Percentiles rank a stretch among this genome's conserved stretches.
Conservation (phyloP, 305 asterid species). For the Fraxinus dipetala region DNA sequence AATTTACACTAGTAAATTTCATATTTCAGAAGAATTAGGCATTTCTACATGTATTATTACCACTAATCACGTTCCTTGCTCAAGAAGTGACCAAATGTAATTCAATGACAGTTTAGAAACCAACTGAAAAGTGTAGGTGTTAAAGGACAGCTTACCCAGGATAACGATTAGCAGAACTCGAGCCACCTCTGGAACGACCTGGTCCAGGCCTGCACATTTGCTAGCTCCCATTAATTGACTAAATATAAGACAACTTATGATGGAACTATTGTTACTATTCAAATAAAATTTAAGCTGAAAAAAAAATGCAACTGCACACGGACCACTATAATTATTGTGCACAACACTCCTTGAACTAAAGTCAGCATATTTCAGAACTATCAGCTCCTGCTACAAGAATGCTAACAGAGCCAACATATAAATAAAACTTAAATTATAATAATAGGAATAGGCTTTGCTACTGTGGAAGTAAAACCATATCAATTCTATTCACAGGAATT, state of each 20-base stretch:
- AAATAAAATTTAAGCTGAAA: not conserved
- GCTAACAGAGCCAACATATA: not conserved
- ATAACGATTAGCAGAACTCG: conserved; percentile 38
- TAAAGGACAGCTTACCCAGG: conserved; percentile 41
- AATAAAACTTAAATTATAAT: not conserved
- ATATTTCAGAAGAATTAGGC: not conserved
- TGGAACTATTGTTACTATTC: not conserved
- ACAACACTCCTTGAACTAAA: not conserved
- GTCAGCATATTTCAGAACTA: not conserved
- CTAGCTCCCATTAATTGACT: not conserved
- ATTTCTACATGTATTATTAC: not conserved
- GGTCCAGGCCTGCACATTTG: conserved; percentile 50
- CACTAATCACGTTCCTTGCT: not conserved
- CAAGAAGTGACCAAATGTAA: not conserved
- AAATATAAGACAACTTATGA: not conserved
- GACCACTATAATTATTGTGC: not conserved
- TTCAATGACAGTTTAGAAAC: not conserved
- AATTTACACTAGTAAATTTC: not conserved
- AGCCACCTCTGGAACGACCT: conserved; percentile 53
- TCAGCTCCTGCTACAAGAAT: not conserved
- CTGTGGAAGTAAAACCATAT: not conserved
- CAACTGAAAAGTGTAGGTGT: not conserved
- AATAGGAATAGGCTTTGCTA: not conserved
- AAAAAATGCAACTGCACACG: not conserved
- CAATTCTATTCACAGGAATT: not conserved